Conservation (phyloP, 306 rosid species). For the Quercus mongolica region DNA sequence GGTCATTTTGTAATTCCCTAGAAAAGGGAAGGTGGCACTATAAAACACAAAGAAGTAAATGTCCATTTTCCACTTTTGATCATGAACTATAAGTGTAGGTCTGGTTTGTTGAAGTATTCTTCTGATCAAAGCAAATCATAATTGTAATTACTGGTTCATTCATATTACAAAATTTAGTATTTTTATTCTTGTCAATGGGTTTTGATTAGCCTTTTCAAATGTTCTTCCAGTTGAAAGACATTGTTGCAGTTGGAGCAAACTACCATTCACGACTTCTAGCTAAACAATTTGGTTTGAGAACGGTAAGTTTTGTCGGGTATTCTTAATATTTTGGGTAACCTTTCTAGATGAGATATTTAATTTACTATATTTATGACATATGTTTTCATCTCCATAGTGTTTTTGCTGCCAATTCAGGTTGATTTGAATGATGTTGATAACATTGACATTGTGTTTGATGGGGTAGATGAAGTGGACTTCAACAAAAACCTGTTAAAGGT, state of each 20-base stretch:
- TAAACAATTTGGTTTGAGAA: conserved; percentile 10
- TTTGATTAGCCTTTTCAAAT: neutral
- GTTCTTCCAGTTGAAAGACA: neutral
- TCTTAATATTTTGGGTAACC: neutral
- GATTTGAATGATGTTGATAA: conserved; percentile 15
- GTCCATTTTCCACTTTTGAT: too few relatives aligned
- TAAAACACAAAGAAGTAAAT: too few relatives aligned
- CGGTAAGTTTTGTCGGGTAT: neutral
- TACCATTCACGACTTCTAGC: conserved; percentile 12
- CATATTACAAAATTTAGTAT: neutral
- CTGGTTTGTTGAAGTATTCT: neutral
- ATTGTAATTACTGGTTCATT: neutral
- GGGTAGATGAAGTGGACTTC: conserved; percentile 21
- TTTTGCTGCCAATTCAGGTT: conserved; percentile 1
- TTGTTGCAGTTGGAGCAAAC: conserved; percentile 16
- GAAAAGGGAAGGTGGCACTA: too few relatives aligned
- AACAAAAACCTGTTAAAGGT: conserved; percentile 11
- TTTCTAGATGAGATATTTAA: too few relatives aligned
- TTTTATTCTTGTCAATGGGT: neutral
- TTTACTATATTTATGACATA: neutral
- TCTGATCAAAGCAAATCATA: neutral
- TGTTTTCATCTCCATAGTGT: neutral
- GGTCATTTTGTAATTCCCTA: too few relatives aligned
- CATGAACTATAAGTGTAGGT: neutral
- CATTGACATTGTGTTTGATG: conserved; percentile 17